Conservation (phyloP, 2,329 filamentous ascomycete genomes). For the Xylariaceae sp. region DNA sequence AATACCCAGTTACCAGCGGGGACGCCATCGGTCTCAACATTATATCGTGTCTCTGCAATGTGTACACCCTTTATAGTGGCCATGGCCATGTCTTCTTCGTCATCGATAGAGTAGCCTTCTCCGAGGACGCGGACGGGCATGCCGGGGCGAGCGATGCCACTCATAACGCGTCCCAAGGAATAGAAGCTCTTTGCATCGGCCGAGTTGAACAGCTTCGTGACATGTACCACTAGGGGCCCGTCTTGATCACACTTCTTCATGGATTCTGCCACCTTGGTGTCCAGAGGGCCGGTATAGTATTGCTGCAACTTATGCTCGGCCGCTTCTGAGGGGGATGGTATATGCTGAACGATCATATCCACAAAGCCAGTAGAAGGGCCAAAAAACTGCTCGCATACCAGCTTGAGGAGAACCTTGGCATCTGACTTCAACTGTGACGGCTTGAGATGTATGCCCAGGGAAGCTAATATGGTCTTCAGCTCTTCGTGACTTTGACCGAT, state of each 20-base stretch:
- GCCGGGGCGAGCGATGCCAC: slow-evolving; percentile 77
- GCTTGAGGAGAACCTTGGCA: slow-evolving; percentile 77
- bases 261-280: slow-evolving; percentile 69
- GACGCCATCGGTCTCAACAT: slow-evolving; percentile 82
- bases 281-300: slow-evolving; percentile 86
- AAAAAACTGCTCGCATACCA: slow-evolving; percentile 94
- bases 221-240: slow-evolving; percentile 81
- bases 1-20: slow-evolving; percentile 91
- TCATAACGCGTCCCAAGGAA: slow-evolving; percentile 85
- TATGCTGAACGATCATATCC: slow-evolving; percentile 86
- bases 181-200: slow-evolving; percentile 86
- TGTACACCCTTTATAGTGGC: slow-evolving; percentile 80
- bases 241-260: slow-evolving; percentile 83
- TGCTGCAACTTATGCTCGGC: slow-evolving; percentile 69
- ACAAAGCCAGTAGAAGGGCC: slow-evolving; percentile 84
- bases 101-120: slow-evolving; percentile 91
- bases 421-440: slow-evolving; percentile 88
- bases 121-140: slow-evolving; percentile 84
- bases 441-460: slow-evolving; percentile 78
- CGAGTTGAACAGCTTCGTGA: slow-evolving; percentile 90
- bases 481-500: slow-evolving; percentile 86
- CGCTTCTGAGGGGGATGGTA: slow-evolving; percentile 78
- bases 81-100: slow-evolving; percentile 93
- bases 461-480: slow-evolving; percentile 68
- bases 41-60: slow-evolving; percentile 89